phyloP scores from a whole-genome alignment of 441 rosid species.

The Capsella rubella region DNA sequence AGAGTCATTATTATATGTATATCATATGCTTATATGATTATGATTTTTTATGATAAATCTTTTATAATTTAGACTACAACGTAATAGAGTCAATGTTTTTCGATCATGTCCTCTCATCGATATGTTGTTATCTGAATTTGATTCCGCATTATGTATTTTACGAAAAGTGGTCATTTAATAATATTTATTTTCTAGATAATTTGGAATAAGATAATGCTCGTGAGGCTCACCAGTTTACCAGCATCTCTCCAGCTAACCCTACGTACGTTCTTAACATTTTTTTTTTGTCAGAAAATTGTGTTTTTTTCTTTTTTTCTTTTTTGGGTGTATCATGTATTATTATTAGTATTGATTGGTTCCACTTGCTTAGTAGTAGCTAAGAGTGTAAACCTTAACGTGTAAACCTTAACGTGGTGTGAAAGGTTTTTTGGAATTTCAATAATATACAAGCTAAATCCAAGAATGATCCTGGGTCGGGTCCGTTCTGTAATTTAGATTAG shows the following conservation, averaged over 20 bases:
- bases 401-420: neutral
- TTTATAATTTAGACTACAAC: no score
- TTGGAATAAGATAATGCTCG: slow-evolving; percentile 11
- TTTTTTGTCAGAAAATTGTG: neutral
- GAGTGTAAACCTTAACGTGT: neutral
- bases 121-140: no score
- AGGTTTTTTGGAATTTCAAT: neutral
- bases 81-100: no score
- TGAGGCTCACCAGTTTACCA: neutral
- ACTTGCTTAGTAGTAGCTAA: neutral
- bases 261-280: neutral
- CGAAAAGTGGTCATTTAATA: no score
- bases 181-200: neutral
- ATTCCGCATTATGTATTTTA: no score
- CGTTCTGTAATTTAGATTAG: slow-evolving; percentile 1
- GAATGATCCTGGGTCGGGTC: neutral
- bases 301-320: neutral
- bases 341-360: no score
- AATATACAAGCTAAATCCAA: slow-evolving; percentile 9
- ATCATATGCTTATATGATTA: no score
- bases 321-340: neutral
- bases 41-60: neutral
- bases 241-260: slow-evolving; percentile 19
- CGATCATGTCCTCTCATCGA: no score
- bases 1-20: no score